Percentiles rank a stretch among this genome's conserved stretches.
Evolutionary conservation across 208 protist genomes (phyloP).

Genomic region (Acanthamoeba quina): DNA sequence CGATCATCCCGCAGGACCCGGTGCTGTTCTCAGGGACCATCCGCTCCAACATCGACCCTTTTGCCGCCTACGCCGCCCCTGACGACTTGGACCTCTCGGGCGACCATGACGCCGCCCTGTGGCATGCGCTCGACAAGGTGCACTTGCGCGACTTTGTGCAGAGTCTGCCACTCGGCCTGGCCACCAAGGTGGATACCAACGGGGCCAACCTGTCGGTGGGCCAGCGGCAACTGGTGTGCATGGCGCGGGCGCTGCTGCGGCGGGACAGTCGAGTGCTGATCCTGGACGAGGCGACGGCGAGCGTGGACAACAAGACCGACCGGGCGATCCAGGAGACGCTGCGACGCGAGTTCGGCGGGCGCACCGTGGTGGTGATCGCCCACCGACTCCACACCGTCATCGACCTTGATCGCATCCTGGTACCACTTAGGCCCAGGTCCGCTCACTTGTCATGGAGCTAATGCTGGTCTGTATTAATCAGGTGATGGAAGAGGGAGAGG

Average conservation of each 20-base stretch:
- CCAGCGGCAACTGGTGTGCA: constrained; percentile 84
- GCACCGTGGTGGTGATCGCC: constrained; percentile 85
- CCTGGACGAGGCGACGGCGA: constrained; percentile 90
- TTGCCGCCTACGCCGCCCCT: neutral
- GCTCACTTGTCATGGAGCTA: neutral
- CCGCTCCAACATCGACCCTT: constrained; percentile 57
- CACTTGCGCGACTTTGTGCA: constrained; percentile 74
- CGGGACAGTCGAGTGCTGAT: constrained; percentile 75
- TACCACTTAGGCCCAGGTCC: neutral
- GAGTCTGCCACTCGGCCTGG: neutral
- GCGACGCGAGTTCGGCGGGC: constrained; percentile 82
- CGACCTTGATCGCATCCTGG: constrained; percentile 57
- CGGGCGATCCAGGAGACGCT: constrained; percentile 89
- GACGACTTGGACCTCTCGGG: neutral
- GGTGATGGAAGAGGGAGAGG: constrained; percentile 22
- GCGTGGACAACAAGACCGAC: constrained; percentile 83
- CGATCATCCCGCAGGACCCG: constrained; percentile 83
- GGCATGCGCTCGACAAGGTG: constrained; percentile 79
- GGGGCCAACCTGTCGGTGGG: constrained; percentile 87
- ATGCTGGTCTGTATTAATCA: neutral
- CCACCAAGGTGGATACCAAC: neutral
- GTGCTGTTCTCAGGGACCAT: constrained; percentile 85
- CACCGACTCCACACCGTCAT: constrained; percentile 88
- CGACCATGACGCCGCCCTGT: constrained; percentile 74
- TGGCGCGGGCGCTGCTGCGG: constrained; percentile 81